Conservation (phyloP, 768 basidiomycete species). For the Kwoniella pini region DNA sequence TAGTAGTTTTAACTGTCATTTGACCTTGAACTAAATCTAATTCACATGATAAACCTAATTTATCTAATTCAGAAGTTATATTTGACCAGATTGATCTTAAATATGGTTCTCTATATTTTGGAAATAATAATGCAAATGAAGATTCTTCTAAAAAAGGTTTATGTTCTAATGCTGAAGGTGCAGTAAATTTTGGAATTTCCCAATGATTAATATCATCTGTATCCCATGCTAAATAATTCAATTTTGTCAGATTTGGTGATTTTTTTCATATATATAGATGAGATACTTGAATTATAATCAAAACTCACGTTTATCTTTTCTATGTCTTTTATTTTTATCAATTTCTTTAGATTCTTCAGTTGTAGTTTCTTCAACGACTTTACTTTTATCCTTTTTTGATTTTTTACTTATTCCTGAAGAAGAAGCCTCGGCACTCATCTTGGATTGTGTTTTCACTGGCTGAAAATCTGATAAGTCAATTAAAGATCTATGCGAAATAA, state of each 20-base stretch:
- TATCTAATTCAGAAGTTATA: constrained; percentile 78
- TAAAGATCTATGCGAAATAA: too few relatives aligned
- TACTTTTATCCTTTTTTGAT: constrained; percentile 26
- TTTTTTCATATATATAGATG: too few relatives aligned
- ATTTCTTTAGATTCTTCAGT: constrained; percentile 47
- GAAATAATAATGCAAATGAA: constrained; percentile 96
- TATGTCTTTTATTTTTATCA: constrained; percentile 83
- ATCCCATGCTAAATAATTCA: constrained; percentile 96
- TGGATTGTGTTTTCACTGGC: not conserved
- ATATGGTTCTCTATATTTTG: constrained; percentile 92
- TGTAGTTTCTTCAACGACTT: constrained; percentile 10
- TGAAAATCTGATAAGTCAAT: not conserved
- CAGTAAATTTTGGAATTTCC: constrained; percentile 79
- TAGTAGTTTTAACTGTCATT: constrained; percentile 95
- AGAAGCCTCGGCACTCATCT: constrained; percentile 41
- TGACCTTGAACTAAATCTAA: constrained; percentile 94
- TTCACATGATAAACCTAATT: constrained; percentile 73
- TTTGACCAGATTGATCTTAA: constrained; percentile 91
- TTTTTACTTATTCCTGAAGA: constrained; percentile 34
- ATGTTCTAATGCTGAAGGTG: constrained; percentile 64
- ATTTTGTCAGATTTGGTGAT: too few relatives aligned
- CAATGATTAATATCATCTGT: constrained; percentile 99
- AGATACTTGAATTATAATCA: not conserved
- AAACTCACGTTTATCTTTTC: constrained; percentile 90
- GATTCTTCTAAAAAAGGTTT: constrained; percentile 83